Percentiles rank a stretch among this genome's conserved stretches.
Evolutionary conservation across 2,329 filamentous ascomycete species (phyloP).

Genomic region (Cordyceps cicadae): DNA sequence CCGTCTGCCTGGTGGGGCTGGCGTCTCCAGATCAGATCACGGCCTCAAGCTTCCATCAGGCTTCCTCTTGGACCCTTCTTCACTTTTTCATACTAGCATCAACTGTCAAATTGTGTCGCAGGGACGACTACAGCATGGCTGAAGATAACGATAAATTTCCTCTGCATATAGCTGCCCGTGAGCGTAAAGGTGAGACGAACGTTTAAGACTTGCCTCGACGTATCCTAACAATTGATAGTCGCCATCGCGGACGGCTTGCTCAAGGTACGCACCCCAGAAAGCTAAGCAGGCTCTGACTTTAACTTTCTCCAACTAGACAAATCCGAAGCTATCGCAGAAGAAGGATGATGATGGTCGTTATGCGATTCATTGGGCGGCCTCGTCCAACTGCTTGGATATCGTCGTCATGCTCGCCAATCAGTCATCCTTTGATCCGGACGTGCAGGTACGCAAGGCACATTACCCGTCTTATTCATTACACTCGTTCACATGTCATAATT

Average conservation of each 20-base stretch:
- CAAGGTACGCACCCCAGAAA: conserved; percentile 17
- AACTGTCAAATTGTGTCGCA: not conserved
- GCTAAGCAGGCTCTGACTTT: not conserved
- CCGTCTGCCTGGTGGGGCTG: conserved; percentile 1
- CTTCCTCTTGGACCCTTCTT: not conserved
- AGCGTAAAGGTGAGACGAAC: conserved; percentile 62
- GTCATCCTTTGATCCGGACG: conserved; percentile 75
- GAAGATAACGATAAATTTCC: conserved; percentile 57
- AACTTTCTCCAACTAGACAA: conserved; percentile 44
- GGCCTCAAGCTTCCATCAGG: not conserved
- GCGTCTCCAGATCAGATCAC: not conserved
- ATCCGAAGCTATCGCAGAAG: conserved; percentile 63
- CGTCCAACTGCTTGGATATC: conserved; percentile 71
- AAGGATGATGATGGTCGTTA: conserved; percentile 84
- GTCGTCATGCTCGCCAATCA: conserved; percentile 61
- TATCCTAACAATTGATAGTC: conserved; percentile 36
- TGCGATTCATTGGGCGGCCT: conserved; percentile 88
- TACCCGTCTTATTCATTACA: not conserved
- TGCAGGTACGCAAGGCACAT: conserved; percentile 45
- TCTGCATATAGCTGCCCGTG: conserved; percentile 78
- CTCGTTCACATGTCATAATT: not conserved
- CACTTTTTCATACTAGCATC: not conserved
- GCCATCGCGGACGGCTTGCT: conserved; percentile 57
- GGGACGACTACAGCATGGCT: conserved; percentile 18
- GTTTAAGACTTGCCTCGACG: not conserved